These are phyloP conservation scores for Fusarium sp. DNA, from an alignment of 2,329 filamentous ascomycete genomes.

Conservation along the genomic window DNA sequence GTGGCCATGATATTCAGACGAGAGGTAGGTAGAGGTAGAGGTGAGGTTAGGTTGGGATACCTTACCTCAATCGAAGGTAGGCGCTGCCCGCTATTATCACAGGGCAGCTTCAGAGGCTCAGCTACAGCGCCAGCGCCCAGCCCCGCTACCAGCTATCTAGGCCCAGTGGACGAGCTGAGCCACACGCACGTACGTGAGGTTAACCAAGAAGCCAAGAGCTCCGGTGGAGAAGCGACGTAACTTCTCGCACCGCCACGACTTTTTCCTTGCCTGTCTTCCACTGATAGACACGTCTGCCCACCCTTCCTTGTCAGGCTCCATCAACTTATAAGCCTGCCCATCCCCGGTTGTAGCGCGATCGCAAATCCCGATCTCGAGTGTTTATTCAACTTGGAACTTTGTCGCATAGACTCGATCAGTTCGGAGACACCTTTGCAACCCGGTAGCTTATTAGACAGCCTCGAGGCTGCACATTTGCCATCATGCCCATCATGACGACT, in stretches of 20 bases:
- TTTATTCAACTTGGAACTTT: background rate
- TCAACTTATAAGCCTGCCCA: slow-evolving; percentile 41
- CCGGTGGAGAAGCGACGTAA: slow-evolving; percentile 48
- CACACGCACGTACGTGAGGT: slow-evolving; percentile 37
- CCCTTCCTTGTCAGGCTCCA: slow-evolving; percentile 31
- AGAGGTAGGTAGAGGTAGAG: slow-evolving; percentile 5
- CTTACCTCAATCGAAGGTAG: slow-evolving; percentile 14
- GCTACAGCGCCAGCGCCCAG: slow-evolving; percentile 25
- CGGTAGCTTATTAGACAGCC: slow-evolving; percentile 41
- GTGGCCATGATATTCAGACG: slow-evolving; percentile 17
- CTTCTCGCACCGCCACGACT: slow-evolving; percentile 42
- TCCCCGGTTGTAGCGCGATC: slow-evolving; percentile 23
- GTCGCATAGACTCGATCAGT: background rate
- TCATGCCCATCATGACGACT: slow-evolving; percentile 52
- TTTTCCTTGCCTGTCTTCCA: slow-evolving; percentile 27
- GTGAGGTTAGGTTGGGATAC: slow-evolving; percentile 10
- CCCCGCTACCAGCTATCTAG: slow-evolving; percentile 24
- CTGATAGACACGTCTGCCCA: slow-evolving; percentile 41
- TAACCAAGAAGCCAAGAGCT: slow-evolving; percentile 22
- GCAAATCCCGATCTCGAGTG: slow-evolving; percentile 9
- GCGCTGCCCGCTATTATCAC: slow-evolving; percentile 3
- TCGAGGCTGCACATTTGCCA: slow-evolving; percentile 46
- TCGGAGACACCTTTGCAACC: background rate
- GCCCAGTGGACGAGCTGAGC: slow-evolving; percentile 35
- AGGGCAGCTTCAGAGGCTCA: slow-evolving; percentile 30